A percentile compares a stretch with the other conserved stretches of the same genome.
Conservation (phyloP, 345 rosid genomes). For the Moricandia arvensis region DNA sequence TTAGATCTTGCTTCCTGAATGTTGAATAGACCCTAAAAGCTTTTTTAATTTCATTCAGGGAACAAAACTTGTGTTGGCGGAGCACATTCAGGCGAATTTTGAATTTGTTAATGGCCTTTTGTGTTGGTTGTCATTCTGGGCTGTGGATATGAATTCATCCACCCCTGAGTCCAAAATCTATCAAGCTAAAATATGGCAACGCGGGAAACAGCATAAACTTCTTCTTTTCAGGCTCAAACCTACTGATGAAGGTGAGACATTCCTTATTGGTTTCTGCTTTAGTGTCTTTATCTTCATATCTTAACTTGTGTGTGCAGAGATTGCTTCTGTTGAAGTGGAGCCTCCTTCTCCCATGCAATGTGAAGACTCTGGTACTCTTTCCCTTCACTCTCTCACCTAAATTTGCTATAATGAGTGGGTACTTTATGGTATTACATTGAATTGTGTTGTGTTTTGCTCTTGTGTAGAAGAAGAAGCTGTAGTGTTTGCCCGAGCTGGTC, state of each 20-base stretch:
- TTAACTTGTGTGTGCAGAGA: not conserved
- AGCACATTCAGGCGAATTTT: not conserved
- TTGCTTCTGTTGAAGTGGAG: not conserved
- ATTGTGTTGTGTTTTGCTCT: not conserved
- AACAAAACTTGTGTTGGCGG: conserved; percentile 3
- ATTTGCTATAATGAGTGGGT: not conserved
- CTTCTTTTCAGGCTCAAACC: not conserved
- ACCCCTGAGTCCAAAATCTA: not conserved
- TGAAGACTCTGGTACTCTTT: not conserved
- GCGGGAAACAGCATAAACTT: not conserved
- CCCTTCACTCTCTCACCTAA: not conserved
- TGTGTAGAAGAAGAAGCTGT: not conserved
- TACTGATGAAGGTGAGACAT: not conserved
- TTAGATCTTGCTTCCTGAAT: not conserved
- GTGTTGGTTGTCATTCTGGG: conserved; percentile 9
- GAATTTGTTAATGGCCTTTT: not conserved
- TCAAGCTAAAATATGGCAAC: not conserved
- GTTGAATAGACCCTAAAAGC: too few relatives aligned
- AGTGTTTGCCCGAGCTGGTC: not conserved
- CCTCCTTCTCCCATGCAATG: not conserved
- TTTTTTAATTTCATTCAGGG: not conserved
- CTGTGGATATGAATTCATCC: not conserved
- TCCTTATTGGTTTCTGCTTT: not conserved
- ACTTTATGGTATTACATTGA: not conserved
- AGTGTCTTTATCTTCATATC: not conserved